These are phyloP conservation scores for Immersiella caudata DNA, from an alignment of 495 filamentous ascomycete genomes.

Conservation along the genomic window DNA sequence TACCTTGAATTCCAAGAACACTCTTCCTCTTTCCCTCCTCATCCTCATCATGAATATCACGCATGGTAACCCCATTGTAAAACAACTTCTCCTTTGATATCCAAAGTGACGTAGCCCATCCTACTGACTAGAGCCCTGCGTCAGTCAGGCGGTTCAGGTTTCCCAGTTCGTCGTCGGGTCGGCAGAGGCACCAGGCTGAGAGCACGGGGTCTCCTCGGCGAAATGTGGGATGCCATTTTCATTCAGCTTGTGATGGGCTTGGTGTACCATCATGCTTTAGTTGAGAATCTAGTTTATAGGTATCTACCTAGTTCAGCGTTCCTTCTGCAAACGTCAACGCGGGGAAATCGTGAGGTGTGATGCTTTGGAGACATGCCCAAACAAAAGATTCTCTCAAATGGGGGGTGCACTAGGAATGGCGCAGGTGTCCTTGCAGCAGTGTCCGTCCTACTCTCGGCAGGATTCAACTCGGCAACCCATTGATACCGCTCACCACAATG, in stretches of 20 bases:
- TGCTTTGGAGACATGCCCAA: too few relatives aligned
- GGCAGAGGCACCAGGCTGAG: slow-evolving; percentile 55
- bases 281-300: too few relatives aligned
- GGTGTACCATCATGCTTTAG: neutral
- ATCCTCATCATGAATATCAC: slow-evolving; percentile 54
- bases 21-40: slow-evolving; percentile 37
- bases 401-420: too few relatives aligned
- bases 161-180: slow-evolving; percentile 51
- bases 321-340: too few relatives aligned
- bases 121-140: slow-evolving; percentile 53
- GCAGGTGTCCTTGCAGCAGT: too few relatives aligned
- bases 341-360: too few relatives aligned
- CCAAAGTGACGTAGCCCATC: slow-evolving; percentile 51
- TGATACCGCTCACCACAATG: too few relatives aligned
- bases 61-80: slow-evolving; percentile 63
- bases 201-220: slow-evolving; percentile 43
- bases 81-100: slow-evolving; percentile 58
- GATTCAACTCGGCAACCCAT: too few relatives aligned
- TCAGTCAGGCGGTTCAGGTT: slow-evolving; percentile 52
- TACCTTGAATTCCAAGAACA: slow-evolving; percentile 57
- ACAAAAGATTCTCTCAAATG: too few relatives aligned
- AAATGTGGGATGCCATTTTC: slow-evolving; percentile 49
- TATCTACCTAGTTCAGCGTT: too few relatives aligned
- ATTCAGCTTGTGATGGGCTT: slow-evolving; percentile 36
- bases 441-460: too few relatives aligned